Evolutionary conservation across 106 monocot species (phyloP), one percentile per base, ranked within the genome.

Genomic region (Dendrobium nobile): DNA sequence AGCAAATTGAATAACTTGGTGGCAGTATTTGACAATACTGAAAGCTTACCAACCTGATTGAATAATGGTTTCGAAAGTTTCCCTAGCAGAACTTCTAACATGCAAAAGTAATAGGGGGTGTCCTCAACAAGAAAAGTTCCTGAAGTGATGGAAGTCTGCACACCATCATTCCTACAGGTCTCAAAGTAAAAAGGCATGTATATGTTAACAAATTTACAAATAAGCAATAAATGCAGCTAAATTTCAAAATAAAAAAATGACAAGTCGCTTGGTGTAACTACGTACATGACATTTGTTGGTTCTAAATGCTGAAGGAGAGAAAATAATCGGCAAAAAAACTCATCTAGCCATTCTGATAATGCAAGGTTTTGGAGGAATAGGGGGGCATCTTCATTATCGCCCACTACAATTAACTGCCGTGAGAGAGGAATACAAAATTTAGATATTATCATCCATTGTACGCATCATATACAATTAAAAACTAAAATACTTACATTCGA

Each of bases 121-220:
- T 95, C 91, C 58, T 99, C 89, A 82, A 91, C 87, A 85, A 99
- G 95, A 86, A 99, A 99, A 77, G 95, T 99, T 84, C 90, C 95
- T 54, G 91, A 88, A 65, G 89, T 82, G 8, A 78, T 76, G 64
- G 95, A 93, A 80, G 85, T 85, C 41, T 91, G 87, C 31, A 82
- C 51, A 72, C 82, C 95, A 79, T 99, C 99, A 75, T 84, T 88
- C 75, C 99, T 99, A 84, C 78, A 89, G 48, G 54, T 82, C 75
- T 58, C 65, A 51, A 41, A 78, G 77, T 58, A 19, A 43, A 54
- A 54, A 2, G 45, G 18, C 24, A 80, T 33, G 42, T 27, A 73
- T 61, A 22, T 54, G 41, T 77, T 20, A 27, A 31, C 37, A 73
- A 77, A 65, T 28, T 75, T 51, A 16, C 61, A 61, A 22, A 15